Percentiles rank a stretch among this genome's conserved stretches.
Conservation (phyloP, 2,329 filamentous ascomycete species). For the Monosporascus sp. region DNA sequence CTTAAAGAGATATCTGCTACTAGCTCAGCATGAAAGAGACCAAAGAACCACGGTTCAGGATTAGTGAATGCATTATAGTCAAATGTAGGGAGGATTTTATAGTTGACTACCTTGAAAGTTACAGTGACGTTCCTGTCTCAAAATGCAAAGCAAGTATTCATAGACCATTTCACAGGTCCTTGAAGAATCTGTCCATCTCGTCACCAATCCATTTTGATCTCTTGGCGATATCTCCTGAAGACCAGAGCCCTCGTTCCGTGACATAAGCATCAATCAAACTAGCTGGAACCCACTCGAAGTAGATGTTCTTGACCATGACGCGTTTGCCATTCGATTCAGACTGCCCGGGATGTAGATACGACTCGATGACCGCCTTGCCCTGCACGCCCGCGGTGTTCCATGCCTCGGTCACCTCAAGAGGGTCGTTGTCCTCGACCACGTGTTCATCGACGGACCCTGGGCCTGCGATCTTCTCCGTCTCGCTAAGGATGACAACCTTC, state of each 20-base stretch:
- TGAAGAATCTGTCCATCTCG: conserved; percentile 38
- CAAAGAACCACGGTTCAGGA: too few species aligned
- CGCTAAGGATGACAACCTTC: conserved; percentile 51
- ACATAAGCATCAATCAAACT: conserved; percentile 48
- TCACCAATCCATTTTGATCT: conserved; percentile 32
- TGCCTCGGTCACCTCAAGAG: conserved; percentile 40
- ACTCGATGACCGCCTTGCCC: conserved; percentile 11
- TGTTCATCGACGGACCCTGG: conserved; percentile 39
- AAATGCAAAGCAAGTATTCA: too few species aligned
- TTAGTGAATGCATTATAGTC: too few species aligned
- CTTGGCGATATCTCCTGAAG: conserved; percentile 31
- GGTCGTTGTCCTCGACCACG: conserved; percentile 45
- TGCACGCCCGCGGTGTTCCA: conserved; percentile 36
- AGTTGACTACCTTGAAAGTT: too few species aligned
- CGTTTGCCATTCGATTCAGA: conserved; percentile 2
- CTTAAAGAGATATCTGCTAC: too few species aligned
- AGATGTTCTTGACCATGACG: conserved; percentile 43
- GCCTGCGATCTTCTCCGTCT: conserved; percentile 56
- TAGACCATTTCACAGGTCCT: conserved; percentile 26
- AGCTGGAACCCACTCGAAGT: conserved; percentile 56
- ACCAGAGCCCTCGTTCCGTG: conserved; percentile 46
- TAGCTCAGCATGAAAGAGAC: too few species aligned
- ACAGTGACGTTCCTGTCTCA: too few species aligned
- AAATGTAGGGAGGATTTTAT: too few species aligned
- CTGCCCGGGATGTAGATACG: conserved; percentile 1